Evolutionary conservation across 2,329 filamentous ascomycete genomes (phyloP).

Genomic region (Lasiodiplodia gonubiensis): DNA sequence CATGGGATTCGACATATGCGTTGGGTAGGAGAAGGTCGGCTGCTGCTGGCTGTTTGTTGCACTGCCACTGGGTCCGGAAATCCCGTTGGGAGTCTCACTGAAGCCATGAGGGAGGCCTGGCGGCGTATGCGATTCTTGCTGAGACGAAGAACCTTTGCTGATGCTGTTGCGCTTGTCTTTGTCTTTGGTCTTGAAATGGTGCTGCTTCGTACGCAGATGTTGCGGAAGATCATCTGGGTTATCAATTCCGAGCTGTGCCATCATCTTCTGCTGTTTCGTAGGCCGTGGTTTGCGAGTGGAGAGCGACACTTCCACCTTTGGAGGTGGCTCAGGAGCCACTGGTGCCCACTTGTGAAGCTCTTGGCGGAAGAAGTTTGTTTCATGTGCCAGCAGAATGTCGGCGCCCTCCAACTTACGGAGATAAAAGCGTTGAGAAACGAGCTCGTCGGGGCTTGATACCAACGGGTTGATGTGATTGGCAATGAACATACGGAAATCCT

Average conservation of each 20-base stretch:
- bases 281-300: constrained; percentile 95
- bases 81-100: constrained; percentile 15
- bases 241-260: constrained; percentile 85
- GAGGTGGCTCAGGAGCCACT: constrained; percentile 83
- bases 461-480: constrained; percentile 79
- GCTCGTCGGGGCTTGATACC: constrained; percentile 81
- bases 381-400: constrained; percentile 85
- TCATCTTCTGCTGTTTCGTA: constrained; percentile 94
- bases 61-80: constrained; percentile 8
- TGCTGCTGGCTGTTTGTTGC: not conserved
- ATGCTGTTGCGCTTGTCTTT: constrained; percentile 33
- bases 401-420: constrained; percentile 96
- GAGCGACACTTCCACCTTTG: constrained; percentile 82
- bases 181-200: constrained; percentile 38
- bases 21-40: constrained; percentile 25
- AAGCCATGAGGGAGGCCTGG: constrained; percentile 42
- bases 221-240: constrained; percentile 90
- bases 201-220: constrained; percentile 73
- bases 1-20: constrained; percentile 1
- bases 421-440: constrained; percentile 90
- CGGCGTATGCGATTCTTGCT: constrained; percentile 46
- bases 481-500: constrained; percentile 83
- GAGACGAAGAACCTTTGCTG: constrained; percentile 34
- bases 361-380: constrained; percentile 98
- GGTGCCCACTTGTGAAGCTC: constrained; percentile 95